Evolutionary conservation across 441 rosid genomes (phyloP), one percentile per base, ranked within the genome.

Genomic region (Theobroma grandiflorum): DNA sequence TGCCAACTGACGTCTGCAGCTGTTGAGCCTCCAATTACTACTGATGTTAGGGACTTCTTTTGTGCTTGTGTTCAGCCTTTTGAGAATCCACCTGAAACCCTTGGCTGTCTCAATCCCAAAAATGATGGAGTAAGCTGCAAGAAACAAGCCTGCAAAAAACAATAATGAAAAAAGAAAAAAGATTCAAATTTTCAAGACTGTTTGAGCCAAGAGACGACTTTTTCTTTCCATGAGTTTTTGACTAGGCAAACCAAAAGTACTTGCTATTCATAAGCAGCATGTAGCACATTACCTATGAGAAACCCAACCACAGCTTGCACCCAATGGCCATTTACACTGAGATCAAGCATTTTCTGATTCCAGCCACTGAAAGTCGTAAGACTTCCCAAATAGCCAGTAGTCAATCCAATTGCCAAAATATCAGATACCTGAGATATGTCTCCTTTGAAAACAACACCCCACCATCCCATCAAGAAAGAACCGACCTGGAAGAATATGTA

Each of bases 381-480:
- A 82, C 98, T 91, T 74, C 98, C 99, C 82, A 92, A 82, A 83
- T 91, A 96, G 78, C 98, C 98, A 9, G 99, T 93, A 1, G 93
- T 85, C 84, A 95, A 69, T 63, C 98, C 99, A 37, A 93, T 88
- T 20, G 91, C 97, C 69, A 94, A 89, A 88, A 87, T 80, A 71
- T 90, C 89, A 8, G 98, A 96, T 47, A 93, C 82, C 8, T 69
- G 79, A 12, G 88, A 84, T 86, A 95, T 91, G 79, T 92, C 88
- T 80, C 70, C 84, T 90, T 95, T 96, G 89, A 92, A 96, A 63
- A 95, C 93, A 68, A 94, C 89, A 59, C 99, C 99, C 77, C 78
- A 88, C 99, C 98, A 95, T 35, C 96, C 99, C 99, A 96, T 96
- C 89, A 95, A 84, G 89, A 94, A 96, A 57, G 98, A 96, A 68